These are phyloP conservation scores for Kluyveromyces nonfermentans DNA, from an alignment of 805 yeast genomes.

Conservation along the genomic window DNA sequence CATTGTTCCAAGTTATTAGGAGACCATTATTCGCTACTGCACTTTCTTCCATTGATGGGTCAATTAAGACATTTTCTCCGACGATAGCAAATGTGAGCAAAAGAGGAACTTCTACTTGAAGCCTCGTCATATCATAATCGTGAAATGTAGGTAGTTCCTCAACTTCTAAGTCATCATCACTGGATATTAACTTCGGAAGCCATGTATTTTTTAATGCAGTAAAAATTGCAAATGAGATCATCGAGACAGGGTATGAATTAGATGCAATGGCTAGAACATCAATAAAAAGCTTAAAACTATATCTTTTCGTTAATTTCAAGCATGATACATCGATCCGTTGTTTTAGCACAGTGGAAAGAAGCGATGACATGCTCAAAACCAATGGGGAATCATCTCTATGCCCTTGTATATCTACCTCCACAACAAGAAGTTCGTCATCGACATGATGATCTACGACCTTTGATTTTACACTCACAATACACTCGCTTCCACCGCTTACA, in stretches of 20 bases:
- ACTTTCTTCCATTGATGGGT: conserved; percentile 85
- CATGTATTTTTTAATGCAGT: conserved; percentile 72
- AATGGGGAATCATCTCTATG: conserved; percentile 70
- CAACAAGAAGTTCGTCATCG: conserved; percentile 47
- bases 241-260: conserved; percentile 70
- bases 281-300: conserved; percentile 65
- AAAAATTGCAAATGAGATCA: conserved; percentile 71
- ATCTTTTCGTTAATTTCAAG: conserved; percentile 59
- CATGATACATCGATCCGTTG: conserved; percentile 37
- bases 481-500: conserved; percentile 85
- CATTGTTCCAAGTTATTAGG: conserved; percentile 59
- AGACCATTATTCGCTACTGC: conserved; percentile 81
- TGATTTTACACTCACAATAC: conserved; percentile 83
- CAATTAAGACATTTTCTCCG: conserved; percentile 58
- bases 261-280: conserved; percentile 75
- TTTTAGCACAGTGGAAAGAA: conserved; percentile 32
- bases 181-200: conserved; percentile 63
- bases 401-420: conserved; percentile 77
- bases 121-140: conserved; percentile 67
- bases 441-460: conserved; percentile 52
- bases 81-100: conserved; percentile 68
- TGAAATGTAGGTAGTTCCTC: conserved; percentile 88
- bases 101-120: conserved; percentile 53
- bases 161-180: conserved; percentile 53
- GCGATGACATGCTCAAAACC: conserved; percentile 52